phyloP scores from a whole-genome alignment of 345 rosid genomes.

The Brassica carinata region DNA sequence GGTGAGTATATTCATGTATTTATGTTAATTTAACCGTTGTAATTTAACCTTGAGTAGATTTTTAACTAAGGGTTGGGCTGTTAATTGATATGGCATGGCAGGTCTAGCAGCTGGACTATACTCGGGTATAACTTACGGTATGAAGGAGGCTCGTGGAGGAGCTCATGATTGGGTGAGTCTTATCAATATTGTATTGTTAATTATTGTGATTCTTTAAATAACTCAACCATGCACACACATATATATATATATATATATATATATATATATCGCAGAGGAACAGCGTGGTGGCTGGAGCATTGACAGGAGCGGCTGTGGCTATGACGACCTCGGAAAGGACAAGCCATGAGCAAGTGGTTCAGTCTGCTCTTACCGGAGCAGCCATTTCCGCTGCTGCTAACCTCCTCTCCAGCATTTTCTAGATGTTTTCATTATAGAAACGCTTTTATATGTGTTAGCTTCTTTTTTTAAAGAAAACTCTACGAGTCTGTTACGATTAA shows the following conservation, averaged over 20 bases:
- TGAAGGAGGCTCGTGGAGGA: conserved; percentile 81
- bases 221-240: neutral
- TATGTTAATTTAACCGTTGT: neutral
- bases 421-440: conserved; percentile 3
- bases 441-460: neutral
- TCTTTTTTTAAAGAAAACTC: neutral
- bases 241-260: neutral
- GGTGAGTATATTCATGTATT: conserved; percentile 49
- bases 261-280: conserved; percentile 55
- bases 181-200: neutral
- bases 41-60: neutral
- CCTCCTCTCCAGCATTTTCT: conserved; percentile 72
- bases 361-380: conserved; percentile 90
- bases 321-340: conserved; percentile 62
- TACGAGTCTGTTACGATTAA: neutral
- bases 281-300: conserved; percentile 91
- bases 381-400: conserved; percentile 87
- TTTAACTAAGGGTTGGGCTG: neutral
- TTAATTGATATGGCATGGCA: conserved; percentile 33
- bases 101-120: conserved; percentile 90
- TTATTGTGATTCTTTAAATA: neutral
- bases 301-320: conserved; percentile 81
- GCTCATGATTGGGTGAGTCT: conserved; percentile 83
- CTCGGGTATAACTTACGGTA: conserved; percentile 86
- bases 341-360: conserved; percentile 81